Evolutionary conservation across 1,284 basidiomycete genomes (phyloP).

Genomic region (Apiotrichum mycotoxinovorans): DNA sequence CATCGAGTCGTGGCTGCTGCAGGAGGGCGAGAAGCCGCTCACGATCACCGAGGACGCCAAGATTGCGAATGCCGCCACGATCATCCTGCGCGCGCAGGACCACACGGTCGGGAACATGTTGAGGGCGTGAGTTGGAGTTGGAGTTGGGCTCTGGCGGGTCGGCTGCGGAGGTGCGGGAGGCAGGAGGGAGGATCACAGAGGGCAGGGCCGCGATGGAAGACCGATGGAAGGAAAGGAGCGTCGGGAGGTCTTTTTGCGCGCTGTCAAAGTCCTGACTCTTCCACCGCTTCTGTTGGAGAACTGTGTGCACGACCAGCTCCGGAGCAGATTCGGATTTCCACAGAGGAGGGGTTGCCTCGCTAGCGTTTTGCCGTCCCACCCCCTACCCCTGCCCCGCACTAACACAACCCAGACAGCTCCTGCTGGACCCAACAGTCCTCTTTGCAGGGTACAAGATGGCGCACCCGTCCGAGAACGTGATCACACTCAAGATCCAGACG

Average conservation of each 20-base stretch:
- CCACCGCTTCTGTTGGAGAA: too few relatives aligned
- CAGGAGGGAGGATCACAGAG: too few relatives aligned
- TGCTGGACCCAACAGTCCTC: slow-evolving; percentile 75
- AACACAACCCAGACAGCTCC: slow-evolving; percentile 65
- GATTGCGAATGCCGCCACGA: slow-evolving; percentile 92
- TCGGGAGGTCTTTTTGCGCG: too few relatives aligned
- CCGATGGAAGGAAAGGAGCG: too few relatives aligned
- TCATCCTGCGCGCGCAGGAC: slow-evolving; percentile 93
- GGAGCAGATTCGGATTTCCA: too few relatives aligned
- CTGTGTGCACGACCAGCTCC: too few relatives aligned
- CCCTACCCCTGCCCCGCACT: not conserved
- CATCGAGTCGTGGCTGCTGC: slow-evolving; percentile 73
- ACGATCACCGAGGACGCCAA: slow-evolving; percentile 93
- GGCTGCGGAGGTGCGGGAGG: too few relatives aligned
- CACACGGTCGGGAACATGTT: slow-evolving; percentile 97
- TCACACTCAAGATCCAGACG: slow-evolving; percentile 91
- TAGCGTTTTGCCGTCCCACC: too few relatives aligned
- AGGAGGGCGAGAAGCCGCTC: slow-evolving; percentile 88
- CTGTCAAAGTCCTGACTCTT: too few relatives aligned
- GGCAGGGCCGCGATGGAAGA: too few relatives aligned
- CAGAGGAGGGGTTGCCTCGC: too few relatives aligned
- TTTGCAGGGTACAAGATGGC: slow-evolving; percentile 98
- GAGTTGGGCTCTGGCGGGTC: not conserved
- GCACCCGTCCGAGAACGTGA: slow-evolving; percentile 90
- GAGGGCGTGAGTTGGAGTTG: slow-evolving; percentile 65